Evolutionary conservation across 331 rosid species (phyloP).

Genomic region (Saraca asoca): DNA sequence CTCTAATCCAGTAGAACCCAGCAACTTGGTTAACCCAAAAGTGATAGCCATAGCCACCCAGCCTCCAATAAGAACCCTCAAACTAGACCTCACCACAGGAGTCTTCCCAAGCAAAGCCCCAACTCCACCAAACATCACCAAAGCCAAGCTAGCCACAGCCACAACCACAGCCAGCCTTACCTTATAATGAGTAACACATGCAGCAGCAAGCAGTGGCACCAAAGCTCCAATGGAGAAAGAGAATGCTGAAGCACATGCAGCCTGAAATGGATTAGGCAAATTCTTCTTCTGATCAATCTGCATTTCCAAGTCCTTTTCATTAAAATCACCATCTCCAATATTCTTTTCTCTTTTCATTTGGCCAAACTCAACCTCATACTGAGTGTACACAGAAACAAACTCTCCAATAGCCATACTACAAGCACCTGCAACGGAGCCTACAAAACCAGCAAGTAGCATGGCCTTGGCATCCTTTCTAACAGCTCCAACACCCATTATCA

Average conservation of each 20-base stretch:
- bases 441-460: constrained; percentile 61
- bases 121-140: constrained; percentile 49
- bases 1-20: constrained; percentile 38
- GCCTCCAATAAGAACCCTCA: constrained; percentile 59
- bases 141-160: constrained; percentile 44
- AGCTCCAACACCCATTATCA: constrained; percentile 66
- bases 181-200: constrained; percentile 37
- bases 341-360: constrained; percentile 45
- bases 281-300: constrained; percentile 13
- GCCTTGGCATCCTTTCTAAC: constrained; percentile 45
- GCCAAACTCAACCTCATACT: constrained; percentile 50
- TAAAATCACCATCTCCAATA: neutral
- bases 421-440: constrained; percentile 63
- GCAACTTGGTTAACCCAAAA: constrained; percentile 58
- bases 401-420: constrained; percentile 66
- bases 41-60: constrained; percentile 75
- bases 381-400: constrained; percentile 64
- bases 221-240: constrained; percentile 49
- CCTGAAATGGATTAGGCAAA: constrained; percentile 55
- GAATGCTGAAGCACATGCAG: constrained; percentile 58
- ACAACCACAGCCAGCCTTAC: constrained; percentile 44
- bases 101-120: constrained; percentile 64
- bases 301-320: neutral
- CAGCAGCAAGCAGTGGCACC: constrained; percentile 53
- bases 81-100: constrained; percentile 43